These are phyloP conservation scores for Candida nonsorbophila DNA, from an alignment of 805 yeast genomes.

Conservation along the genomic window DNA sequence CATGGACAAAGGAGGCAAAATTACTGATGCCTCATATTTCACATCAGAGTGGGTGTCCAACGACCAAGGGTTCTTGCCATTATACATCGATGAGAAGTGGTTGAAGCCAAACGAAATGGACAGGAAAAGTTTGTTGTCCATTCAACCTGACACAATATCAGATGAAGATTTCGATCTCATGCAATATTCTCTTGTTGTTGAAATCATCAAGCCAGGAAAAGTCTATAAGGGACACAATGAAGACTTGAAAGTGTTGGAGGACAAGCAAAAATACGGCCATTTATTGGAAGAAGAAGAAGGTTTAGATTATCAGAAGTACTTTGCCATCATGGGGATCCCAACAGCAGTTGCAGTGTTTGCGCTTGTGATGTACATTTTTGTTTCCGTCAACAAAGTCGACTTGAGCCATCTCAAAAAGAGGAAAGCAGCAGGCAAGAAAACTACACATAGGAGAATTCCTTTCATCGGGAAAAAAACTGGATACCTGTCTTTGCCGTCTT, in stretches of 20 bases:
- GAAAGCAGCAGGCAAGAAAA: conserved; percentile 20
- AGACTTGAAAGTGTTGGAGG: conserved; percentile 37
- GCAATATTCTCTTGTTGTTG: conserved; percentile 37
- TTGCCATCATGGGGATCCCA: conserved; percentile 65
- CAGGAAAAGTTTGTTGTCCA: conserved; percentile 56
- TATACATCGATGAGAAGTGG: conserved; percentile 63
- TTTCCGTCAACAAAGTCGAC: conserved; percentile 49
- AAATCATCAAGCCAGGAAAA: conserved; percentile 46
- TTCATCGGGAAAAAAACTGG: conserved; percentile 15
- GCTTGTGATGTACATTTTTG: conserved; percentile 60
- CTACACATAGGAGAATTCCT: conserved; percentile 24
- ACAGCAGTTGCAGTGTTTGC: conserved; percentile 56
- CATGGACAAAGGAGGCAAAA: conserved; percentile 33
- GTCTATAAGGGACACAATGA: conserved; percentile 44
- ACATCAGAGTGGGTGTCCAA: conserved; percentile 66
- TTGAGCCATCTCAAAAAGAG: conserved; percentile 31
- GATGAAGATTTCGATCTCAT: conserved; percentile 64
- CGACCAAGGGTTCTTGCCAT: conserved; percentile 57
- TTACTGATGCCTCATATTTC: conserved; percentile 45
- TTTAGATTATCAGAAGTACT: conserved; percentile 52
- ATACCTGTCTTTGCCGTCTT: too few species aligned
- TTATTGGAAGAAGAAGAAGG: conserved; percentile 37
- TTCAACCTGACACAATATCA: conserved; percentile 64
- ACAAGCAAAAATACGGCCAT: conserved; percentile 13
- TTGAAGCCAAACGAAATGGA: conserved; percentile 41